Evolutionary conservation across 31 red algal species (phyloP).

Genomic region (Endocladia muricata): DNA sequence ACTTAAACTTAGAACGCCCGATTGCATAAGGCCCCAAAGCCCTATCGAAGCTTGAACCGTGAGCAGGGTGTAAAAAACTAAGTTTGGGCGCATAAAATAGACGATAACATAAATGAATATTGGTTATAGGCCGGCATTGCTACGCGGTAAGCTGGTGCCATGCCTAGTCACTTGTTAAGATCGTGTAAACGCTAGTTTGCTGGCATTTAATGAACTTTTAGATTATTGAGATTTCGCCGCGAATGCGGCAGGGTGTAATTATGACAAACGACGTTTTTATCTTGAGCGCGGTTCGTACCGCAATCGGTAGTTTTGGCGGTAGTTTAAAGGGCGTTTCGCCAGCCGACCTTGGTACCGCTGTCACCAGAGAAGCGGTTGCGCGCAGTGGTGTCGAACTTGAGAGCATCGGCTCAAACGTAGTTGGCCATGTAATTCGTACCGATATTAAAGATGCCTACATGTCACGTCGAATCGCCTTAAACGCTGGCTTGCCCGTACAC

Average conservation of each 20-base stretch:
- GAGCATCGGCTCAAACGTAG: conserved; percentile 16
- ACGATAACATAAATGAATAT: too few relatives aligned
- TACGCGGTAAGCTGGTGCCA: too few relatives aligned
- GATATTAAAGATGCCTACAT: conserved; percentile 38
- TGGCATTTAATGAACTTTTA: too few relatives aligned
- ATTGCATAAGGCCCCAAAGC: too few relatives aligned
- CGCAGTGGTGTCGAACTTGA: not conserved
- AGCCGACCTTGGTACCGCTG: conserved; percentile 42
- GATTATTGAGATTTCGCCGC: too few relatives aligned
- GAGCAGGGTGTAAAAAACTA: too few relatives aligned
- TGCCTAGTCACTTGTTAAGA: too few relatives aligned
- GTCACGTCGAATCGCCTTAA: conserved; percentile 32
- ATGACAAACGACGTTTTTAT: conserved; percentile 43
- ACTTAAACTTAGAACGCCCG: too few relatives aligned
- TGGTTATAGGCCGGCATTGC: too few relatives aligned
- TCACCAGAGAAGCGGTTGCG: conserved; percentile 27
- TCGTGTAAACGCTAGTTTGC: too few relatives aligned
- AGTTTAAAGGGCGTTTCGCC: conserved; percentile 24
- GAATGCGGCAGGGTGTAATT: not conserved
- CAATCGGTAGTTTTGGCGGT: conserved; percentile 71
- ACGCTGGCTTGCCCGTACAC: conserved; percentile 22
- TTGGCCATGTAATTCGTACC: conserved; percentile 50
- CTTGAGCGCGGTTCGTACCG: conserved; percentile 53
- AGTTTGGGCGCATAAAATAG: too few relatives aligned
- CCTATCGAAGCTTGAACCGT: too few relatives aligned